phyloP scores from a whole-genome alignment of 371 early-diverging fungal species.

The Mucor irregularis region DNA sequence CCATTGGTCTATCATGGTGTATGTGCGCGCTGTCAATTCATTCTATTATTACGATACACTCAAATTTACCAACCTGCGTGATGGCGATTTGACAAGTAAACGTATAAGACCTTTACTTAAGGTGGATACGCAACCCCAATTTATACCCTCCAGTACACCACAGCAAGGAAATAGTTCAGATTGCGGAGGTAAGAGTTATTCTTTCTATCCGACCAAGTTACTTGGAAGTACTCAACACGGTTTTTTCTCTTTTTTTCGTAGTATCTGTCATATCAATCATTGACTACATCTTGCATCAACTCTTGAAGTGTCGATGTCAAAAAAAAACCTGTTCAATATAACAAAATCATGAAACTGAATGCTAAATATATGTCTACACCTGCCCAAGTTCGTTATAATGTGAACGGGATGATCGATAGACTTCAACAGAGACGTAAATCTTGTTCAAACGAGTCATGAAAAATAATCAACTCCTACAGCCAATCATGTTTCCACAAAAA shows the following conservation, averaged over 20 bases:
- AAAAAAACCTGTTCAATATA: constrained; percentile 2
- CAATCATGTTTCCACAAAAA: constrained; percentile 12
- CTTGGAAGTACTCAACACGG: too few species aligned
- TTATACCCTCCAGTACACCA: constrained; percentile 40
- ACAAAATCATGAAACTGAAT: constrained; percentile 17
- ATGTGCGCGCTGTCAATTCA: constrained; percentile 21
- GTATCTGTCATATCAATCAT: constrained; percentile 43
- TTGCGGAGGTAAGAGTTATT: constrained; percentile 50
- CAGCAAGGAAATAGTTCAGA: constrained; percentile 54
- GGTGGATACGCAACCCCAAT: constrained; percentile 4
- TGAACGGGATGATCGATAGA: constrained; percentile 20
- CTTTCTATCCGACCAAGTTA: too few species aligned
- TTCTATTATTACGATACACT: constrained; percentile 55
- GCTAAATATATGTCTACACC: constrained; percentile 8
- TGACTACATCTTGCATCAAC: constrained; percentile 29
- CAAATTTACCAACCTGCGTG: constrained; percentile 25
- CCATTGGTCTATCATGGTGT: constrained; percentile 56
- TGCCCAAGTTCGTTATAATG: constrained; percentile 19
- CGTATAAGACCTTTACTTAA: constrained; percentile 24
- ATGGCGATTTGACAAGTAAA: constrained; percentile 25
- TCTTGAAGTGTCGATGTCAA: constrained; percentile 14
- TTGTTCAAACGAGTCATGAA: constrained; percentile 17
- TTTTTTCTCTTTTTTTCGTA: too few species aligned
- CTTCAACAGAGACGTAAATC: constrained; percentile 15
- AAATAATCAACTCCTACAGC: constrained; percentile 20